Evolutionary conservation across 148 eudicot genomes (phyloP).

Genomic region (Hydrangea macrophylla): DNA sequence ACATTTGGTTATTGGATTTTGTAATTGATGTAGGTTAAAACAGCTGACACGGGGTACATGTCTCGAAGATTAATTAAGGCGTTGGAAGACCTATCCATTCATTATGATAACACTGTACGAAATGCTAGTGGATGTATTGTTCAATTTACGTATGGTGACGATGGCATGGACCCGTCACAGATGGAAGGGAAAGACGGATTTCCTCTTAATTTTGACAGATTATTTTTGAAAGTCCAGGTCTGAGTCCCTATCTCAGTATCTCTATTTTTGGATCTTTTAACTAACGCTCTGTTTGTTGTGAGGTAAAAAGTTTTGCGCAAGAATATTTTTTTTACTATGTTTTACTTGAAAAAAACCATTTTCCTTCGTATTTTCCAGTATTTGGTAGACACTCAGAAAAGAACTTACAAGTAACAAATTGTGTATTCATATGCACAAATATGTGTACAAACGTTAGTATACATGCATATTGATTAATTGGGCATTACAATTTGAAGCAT

Average conservation of each 20-base stretch:
- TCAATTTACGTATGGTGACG: conserved; percentile 89
- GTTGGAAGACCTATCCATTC: conserved; percentile 79
- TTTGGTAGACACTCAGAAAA: no score
- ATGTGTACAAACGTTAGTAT: no score
- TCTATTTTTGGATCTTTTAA: not conserved
- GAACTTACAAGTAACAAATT: no score
- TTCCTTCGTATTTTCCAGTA: no score
- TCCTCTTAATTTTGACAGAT: conserved; percentile 78
- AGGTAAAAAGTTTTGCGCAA: no score
- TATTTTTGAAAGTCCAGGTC: conserved; percentile 79
- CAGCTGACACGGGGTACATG: conserved; percentile 99
- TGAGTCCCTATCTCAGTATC: not conserved
- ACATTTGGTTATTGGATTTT: conserved; percentile 3
- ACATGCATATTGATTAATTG: no score
- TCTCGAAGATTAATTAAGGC: conserved; percentile 95
- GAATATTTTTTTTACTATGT: no score
- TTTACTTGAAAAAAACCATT: no score
- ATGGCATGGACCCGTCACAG: conserved; percentile 96
- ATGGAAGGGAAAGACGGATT: conserved; percentile 90
- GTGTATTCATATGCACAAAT: no score
- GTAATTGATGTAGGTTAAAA: conserved; percentile 72
- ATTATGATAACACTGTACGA: conserved; percentile 88
- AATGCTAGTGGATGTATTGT: conserved; percentile 77
- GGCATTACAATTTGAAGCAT: no score
- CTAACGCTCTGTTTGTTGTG: no score